These are phyloP conservation scores for Quercus glauca DNA, from an alignment of 306 rosid species.

Conservation along the genomic window DNA sequence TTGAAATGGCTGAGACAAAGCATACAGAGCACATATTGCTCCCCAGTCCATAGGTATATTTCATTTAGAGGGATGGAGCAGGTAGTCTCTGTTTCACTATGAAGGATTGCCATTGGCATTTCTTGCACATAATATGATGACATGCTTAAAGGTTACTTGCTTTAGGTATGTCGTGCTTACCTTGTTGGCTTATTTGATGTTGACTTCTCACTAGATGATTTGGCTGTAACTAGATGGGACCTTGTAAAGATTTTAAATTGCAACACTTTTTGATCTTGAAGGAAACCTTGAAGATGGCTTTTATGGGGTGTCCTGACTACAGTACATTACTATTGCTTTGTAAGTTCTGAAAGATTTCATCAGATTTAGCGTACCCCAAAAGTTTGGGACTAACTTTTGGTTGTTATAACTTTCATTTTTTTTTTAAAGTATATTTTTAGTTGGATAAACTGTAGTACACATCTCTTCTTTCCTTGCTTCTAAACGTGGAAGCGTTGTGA, in stretches of 20 bases:
- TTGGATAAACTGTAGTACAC: neutral
- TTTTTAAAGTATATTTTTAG: neutral
- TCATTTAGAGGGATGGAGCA: neutral
- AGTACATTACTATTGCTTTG: neutral
- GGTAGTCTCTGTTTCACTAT: neutral
- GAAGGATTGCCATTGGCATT: neutral
- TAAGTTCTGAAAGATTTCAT: neutral
- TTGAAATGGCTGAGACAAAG: constrained; percentile 81
- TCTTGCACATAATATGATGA: neutral
- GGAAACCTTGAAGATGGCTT: neutral
- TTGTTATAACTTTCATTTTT: neutral
- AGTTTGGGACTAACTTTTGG: too few species aligned
- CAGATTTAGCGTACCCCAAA: neutral
- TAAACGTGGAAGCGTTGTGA: neutral
- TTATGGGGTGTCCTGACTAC: neutral
- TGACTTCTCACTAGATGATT: neutral
- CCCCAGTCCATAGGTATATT: constrained; percentile 34
- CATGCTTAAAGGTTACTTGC: neutral
- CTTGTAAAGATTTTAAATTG: neutral
- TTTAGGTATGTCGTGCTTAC: neutral
- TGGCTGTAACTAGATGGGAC: neutral
- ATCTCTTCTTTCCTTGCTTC: neutral
- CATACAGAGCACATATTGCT: constrained; percentile 30
- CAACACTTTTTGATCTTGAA: neutral
- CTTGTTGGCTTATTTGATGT: neutral